Evolutionary conservation across 2,329 filamentous ascomycete species (phyloP).

Genomic region (Plectosphaerella plurivora): DNA sequence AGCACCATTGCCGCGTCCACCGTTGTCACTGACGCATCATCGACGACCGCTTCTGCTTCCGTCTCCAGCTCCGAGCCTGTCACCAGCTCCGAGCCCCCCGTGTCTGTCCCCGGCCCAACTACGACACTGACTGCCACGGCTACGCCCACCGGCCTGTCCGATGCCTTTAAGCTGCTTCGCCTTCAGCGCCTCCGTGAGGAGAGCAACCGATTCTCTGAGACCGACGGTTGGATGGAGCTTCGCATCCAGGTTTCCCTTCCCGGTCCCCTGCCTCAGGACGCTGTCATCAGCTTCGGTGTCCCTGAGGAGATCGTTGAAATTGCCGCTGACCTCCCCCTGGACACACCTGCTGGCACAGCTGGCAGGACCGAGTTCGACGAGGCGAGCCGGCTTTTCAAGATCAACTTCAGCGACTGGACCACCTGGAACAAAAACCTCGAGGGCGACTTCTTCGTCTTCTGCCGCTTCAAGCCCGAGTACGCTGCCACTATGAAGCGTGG

Average conservation of each 20-base stretch:
- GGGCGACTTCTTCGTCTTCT: constrained; percentile 11
- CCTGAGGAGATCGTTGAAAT: constrained; percentile 7
- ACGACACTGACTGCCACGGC: constrained; percentile 8
- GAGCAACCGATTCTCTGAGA: constrained; percentile 2
- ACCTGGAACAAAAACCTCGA: constrained; percentile 11
- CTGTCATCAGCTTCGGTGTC: constrained; percentile 5
- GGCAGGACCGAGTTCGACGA: constrained; percentile 3
- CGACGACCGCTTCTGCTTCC: background rate
- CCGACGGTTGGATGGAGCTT: constrained; percentile 8
- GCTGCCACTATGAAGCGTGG: constrained; percentile 4
- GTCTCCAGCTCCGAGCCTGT: background rate
- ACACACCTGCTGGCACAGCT: background rate
- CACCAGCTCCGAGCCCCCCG: background rate
- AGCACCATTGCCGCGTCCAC: background rate
- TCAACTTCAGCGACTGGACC: constrained; percentile 3
- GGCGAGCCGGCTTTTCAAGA: constrained; percentile 2
- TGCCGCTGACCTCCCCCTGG: background rate
- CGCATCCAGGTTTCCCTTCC: constrained; percentile 7
- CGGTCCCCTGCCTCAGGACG: background rate
- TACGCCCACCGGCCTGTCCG: constrained; percentile 7
- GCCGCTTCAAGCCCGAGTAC: constrained; percentile 7
- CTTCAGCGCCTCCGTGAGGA: constrained; percentile 4
- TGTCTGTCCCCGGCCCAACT: constrained; percentile 7
- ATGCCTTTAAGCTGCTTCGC: constrained; percentile 5
- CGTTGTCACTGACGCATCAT: background rate